Percentiles rank a stretch among this genome's conserved stretches.
These are phyloP conservation scores for Meyerozyma athensensis DNA, from an alignment of 1,139 yeast genomes.

Conservation along the genomic window DNA sequence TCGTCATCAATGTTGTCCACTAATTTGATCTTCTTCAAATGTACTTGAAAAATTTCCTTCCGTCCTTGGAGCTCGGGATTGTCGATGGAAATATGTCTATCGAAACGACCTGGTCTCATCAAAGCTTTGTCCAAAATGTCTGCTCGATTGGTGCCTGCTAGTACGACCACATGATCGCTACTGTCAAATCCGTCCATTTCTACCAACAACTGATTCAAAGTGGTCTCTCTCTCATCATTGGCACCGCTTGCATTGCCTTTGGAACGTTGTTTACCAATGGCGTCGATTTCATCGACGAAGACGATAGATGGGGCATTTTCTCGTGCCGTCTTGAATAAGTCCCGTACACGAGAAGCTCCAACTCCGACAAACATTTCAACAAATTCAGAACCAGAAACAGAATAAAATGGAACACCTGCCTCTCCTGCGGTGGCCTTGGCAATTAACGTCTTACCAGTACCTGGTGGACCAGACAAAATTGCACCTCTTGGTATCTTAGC, in stretches of 20 bases:
- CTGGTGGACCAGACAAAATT: slow-evolving; percentile 96
- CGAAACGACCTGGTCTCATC: slow-evolving; percentile 96
- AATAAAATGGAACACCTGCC: slow-evolving; percentile 92
- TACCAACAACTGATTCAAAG: slow-evolving; percentile 88
- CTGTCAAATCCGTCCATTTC: slow-evolving; percentile 97
- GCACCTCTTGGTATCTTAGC: slow-evolving; percentile 99
- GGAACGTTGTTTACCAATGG: slow-evolving; percentile 92
- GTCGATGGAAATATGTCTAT: slow-evolving; percentile 87
- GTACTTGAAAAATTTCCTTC: slow-evolving; percentile 85
- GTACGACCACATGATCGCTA: slow-evolving; percentile 88
- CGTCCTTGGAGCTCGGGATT: slow-evolving; percentile 92
- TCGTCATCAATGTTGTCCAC: slow-evolving; percentile 36
- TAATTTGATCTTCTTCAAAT: slow-evolving; percentile 63
- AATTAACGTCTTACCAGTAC: slow-evolving; percentile 94
- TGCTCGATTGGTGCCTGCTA: slow-evolving; percentile 95
- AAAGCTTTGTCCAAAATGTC: slow-evolving; percentile 91
- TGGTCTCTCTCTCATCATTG: slow-evolving; percentile 94
- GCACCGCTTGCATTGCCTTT: slow-evolving; percentile 82
- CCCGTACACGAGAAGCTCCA: slow-evolving; percentile 97
- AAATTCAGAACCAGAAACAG: slow-evolving; percentile 97
- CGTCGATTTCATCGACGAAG: slow-evolving; percentile 96
- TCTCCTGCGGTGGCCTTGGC: slow-evolving; percentile 99
- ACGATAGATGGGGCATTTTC: slow-evolving; percentile 90
- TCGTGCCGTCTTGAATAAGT: slow-evolving; percentile 86
- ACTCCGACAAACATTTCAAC: slow-evolving; percentile 99